Evolutionary conservation across 352 stramenopile genomes (phyloP), one percentile per base, ranked within the genome.

Genomic region (Globisporangium splendens): DNA sequence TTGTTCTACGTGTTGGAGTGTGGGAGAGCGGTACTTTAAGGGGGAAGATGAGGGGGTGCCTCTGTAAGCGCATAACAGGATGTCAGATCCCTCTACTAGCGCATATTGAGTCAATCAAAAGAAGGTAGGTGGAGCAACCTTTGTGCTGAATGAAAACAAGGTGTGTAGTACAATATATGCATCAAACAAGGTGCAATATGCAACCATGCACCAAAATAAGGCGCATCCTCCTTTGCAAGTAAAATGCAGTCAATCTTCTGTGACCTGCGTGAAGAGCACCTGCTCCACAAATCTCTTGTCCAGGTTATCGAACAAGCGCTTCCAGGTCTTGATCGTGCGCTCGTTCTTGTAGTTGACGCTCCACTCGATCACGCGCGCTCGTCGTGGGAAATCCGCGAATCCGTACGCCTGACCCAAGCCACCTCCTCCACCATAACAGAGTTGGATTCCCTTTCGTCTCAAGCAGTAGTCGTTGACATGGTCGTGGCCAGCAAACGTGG

Each of bases 261-360:
- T 35, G 10, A 10, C 28, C 28, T 44, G 39, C 86, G 91, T 24
- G 88, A 97, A 56, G 77, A 97, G 65, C 91, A 90, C 55, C 96
- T 98, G 69, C 65, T 98, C 22, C 76, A 96, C 15, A 85, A 71
- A 31, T 47, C 96, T 54, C n/a, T n/a, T 8, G 4, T 24, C 13
- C 28, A 54, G 18, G n/a, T 35, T 18, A 42, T 41, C 52, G 51
- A 61, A 75, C 44, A 72, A n/a, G 12, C 72, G 72, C 64, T 78
- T 80, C 73, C 73, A 83, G 46, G 68, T 79, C 49, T 58, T 57
- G 50, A 83, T 65, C 15, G 65, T 63, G 22, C 64, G 71, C 33
- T 69, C 69, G 50, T 79, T 62, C 47, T 74, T 62, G 33, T 59
- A 24, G 42, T 75, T 61, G 18, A 72, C 61, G 4, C 47, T 78